Percentiles rank a stretch among this genome's conserved stretches.
Conservation (phyloP, 2,329 filamentous ascomycete species). For the Fusarium sp. region DNA sequence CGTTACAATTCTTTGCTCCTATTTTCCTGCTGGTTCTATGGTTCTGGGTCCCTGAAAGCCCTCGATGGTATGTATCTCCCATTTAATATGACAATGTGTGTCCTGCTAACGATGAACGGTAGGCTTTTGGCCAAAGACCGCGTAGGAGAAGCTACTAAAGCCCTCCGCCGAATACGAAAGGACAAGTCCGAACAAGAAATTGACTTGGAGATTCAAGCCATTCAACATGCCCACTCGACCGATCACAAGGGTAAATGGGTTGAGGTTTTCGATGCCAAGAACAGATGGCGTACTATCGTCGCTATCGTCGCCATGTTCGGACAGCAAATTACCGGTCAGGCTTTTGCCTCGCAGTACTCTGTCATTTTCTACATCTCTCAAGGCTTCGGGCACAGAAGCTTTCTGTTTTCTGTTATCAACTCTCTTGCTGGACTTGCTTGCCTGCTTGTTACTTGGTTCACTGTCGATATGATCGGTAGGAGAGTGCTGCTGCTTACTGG, state of each 20-base stretch:
- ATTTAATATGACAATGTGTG: background rate
- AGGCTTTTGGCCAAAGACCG: background rate
- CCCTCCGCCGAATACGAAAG: background rate
- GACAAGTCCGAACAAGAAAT: background rate
- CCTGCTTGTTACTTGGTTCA: constrained; percentile 11
- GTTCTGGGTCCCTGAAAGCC: constrained; percentile 56
- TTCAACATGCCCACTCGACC: background rate
- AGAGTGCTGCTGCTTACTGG: background rate
- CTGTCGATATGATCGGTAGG: constrained; percentile 11
- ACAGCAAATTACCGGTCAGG: constrained; percentile 49
- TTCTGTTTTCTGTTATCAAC: constrained; percentile 41
- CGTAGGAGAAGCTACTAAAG: background rate
- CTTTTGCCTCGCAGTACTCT: constrained; percentile 46
- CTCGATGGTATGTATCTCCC: constrained; percentile 50
- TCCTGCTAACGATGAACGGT: background rate
- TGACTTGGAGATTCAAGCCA: background rate
- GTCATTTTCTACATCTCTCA: constrained; percentile 46
- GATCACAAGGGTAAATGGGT: background rate
- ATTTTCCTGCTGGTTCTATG: constrained; percentile 50
- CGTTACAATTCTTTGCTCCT: constrained; percentile 56
- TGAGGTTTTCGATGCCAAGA: background rate
- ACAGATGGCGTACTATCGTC: constrained; percentile 29
- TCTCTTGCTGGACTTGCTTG: background rate
- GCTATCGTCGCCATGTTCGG: constrained; percentile 47
- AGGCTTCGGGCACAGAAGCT: constrained; percentile 40